These are phyloP conservation scores for Discostella stelligeroides DNA, from an alignment of 108 stramenopile genomes.

Conservation along the genomic window DNA sequence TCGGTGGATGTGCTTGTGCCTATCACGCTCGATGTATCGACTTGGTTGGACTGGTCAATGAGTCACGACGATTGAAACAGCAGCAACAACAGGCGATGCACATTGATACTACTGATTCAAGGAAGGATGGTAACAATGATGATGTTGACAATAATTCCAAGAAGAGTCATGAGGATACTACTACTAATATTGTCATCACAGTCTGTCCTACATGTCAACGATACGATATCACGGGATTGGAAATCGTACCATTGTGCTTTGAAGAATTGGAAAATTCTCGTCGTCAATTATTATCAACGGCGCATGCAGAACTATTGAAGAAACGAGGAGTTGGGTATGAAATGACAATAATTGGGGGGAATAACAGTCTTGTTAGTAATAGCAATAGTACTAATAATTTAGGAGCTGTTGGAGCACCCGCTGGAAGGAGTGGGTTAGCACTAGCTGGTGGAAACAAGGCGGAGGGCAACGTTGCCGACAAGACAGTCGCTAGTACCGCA, in stretches of 20 bases:
- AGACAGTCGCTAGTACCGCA: neutral
- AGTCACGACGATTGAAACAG: conserved; percentile 6
- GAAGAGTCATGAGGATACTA: too few species aligned
- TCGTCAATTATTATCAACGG: neutral
- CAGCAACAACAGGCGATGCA: neutral
- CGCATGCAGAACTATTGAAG: neutral
- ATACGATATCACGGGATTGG: conserved; percentile 9
- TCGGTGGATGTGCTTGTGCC: conserved; percentile 21
- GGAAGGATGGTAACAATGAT: neutral
- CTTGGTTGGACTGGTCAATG: conserved; percentile 1
- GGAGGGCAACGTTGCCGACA: too few species aligned
- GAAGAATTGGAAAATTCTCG: conserved; percentile 21
- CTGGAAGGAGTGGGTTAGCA: too few species aligned
- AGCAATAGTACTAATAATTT: too few species aligned
- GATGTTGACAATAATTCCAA: too few species aligned
- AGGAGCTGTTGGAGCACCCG: too few species aligned
- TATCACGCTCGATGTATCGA: conserved; percentile 50
- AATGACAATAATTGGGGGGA: neutral
- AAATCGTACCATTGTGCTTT: conserved; percentile 16
- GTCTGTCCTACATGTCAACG: conserved; percentile 16
- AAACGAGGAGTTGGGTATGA: neutral
- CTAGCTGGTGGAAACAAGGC: too few species aligned
- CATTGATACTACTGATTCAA: too few species aligned
- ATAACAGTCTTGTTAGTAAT: neutral
- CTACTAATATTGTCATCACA: conserved; percentile 3